Evolutionary conservation across 345 rosid species (phyloP).

Genomic region (Syzygium aqueum): DNA sequence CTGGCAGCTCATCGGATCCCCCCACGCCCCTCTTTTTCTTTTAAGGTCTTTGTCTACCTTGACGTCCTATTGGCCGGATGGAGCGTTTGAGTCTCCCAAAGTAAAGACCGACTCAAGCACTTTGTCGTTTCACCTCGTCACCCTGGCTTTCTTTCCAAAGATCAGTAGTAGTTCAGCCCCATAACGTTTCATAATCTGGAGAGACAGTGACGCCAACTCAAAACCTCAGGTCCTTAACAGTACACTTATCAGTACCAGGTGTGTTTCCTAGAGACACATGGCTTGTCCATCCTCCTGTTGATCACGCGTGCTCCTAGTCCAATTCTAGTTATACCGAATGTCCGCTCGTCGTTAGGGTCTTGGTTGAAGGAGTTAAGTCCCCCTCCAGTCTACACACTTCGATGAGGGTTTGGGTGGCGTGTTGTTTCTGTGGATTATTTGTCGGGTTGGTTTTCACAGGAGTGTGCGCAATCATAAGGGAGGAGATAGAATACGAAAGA

Average conservation of each 20-base stretch:
- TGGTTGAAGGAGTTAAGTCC: background rate
- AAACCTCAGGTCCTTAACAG: background rate
- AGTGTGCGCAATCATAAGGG: background rate
- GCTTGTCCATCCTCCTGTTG: background rate
- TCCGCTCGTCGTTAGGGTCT: background rate
- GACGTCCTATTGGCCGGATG: background rate
- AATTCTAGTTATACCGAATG: background rate
- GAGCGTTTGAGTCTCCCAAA: background rate
- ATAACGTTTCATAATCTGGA: background rate
- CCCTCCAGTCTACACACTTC: background rate
- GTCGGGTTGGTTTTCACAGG: background rate
- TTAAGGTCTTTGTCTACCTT: background rate
- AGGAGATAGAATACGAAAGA: background rate
- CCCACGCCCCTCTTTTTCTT: background rate
- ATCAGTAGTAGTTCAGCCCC: background rate
- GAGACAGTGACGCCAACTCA: background rate
- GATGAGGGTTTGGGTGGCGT: background rate
- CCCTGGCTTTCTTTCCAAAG: background rate
- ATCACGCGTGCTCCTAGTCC: background rate
- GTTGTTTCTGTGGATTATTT: background rate
- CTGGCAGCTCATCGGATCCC: background rate
- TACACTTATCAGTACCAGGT: background rate
- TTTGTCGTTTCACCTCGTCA: background rate
- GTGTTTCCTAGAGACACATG: background rate
- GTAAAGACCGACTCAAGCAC: background rate